A percentile compares a stretch with the other conserved stretches of the same genome.
Evolutionary conservation across 306 rosid genomes (phyloP).

Genomic region (Cicer cuneatum): DNA sequence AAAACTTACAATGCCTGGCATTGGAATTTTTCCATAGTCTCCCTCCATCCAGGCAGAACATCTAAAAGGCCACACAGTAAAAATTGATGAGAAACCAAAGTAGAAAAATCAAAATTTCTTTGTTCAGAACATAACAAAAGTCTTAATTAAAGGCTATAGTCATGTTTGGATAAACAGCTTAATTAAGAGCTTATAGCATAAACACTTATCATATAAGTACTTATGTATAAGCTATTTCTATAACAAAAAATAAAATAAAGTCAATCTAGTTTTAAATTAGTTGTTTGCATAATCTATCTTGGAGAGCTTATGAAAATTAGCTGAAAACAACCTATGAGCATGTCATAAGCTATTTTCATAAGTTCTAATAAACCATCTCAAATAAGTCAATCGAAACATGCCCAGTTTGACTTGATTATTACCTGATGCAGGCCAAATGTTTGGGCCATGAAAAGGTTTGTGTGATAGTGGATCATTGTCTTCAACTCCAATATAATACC

Average conservation of each 20-base stretch:
- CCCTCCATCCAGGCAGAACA: slow-evolving; percentile 78
- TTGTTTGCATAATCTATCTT: too few species aligned
- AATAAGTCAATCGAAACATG: too few species aligned
- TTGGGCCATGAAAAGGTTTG: slow-evolving; percentile 85
- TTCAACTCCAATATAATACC: slow-evolving; percentile 90
- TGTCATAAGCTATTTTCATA: too few species aligned
- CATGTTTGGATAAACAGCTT: too few species aligned
- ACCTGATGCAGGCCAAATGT: slow-evolving; percentile 88
- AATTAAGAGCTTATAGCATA: too few species aligned
- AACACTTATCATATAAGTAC: too few species aligned
- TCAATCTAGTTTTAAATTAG: too few species aligned
- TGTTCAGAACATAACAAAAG: background rate
- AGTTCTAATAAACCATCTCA: too few species aligned
- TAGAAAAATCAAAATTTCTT: background rate
- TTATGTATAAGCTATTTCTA: too few species aligned
- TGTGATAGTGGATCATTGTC: slow-evolving; percentile 60
- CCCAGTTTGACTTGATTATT: slow-evolving; percentile 12
- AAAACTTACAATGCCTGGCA: slow-evolving; percentile 69
- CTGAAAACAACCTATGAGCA: too few species aligned
- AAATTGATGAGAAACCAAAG: background rate
- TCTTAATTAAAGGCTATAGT: background rate
- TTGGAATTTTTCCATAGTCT: slow-evolving; percentile 87
- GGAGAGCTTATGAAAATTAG: too few species aligned
- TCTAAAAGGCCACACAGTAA: slow-evolving; percentile 48
- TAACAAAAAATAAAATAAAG: too few species aligned